phyloP scores from a whole-genome alignment of 495 filamentous ascomycete genomes.

The Penicillium egyptiacum region DNA sequence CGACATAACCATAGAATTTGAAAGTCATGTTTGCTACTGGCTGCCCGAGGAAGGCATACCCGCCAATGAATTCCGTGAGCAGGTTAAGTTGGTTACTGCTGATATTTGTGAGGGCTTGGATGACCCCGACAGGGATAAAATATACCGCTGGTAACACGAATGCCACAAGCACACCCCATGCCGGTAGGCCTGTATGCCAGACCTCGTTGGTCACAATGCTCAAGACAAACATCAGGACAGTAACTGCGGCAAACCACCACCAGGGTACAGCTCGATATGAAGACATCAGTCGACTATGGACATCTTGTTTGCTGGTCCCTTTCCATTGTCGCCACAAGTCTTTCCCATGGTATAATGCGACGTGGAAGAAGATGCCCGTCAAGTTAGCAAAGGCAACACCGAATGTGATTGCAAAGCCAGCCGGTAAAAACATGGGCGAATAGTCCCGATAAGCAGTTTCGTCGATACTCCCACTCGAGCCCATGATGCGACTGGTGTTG shows the following conservation, averaged over 20 bases:
- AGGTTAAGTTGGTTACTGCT: conserved; percentile 66
- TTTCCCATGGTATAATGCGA: conserved; percentile 63
- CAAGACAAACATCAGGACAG: conserved; percentile 54
- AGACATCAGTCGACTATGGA: conserved; percentile 44
- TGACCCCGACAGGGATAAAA: conserved; percentile 48
- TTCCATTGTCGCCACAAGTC: conserved; percentile 62
- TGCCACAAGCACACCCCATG: conserved; percentile 67
- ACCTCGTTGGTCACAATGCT: conserved; percentile 63
- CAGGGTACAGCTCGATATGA: conserved; percentile 40
- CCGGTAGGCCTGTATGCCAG: conserved; percentile 64
- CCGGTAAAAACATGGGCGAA: conserved; percentile 50
- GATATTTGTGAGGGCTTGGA: conserved; percentile 67
- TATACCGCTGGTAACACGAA: conserved; percentile 47
- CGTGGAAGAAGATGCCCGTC: conserved; percentile 63
- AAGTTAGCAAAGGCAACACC: conserved; percentile 72
- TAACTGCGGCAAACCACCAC: conserved; percentile 46
- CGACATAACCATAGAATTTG: conserved; percentile 74
- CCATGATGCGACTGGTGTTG: conserved; percentile 46
- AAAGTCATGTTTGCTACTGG: conserved; percentile 72
- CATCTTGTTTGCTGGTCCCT: conserved; percentile 56
- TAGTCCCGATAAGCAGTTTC: conserved; percentile 42
- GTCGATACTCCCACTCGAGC: conserved; percentile 39
- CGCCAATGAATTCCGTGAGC: conserved; percentile 69
- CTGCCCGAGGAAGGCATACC: conserved; percentile 66
- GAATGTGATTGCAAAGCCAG: conserved; percentile 55